Evolutionary conservation across 805 yeast species (phyloP).

Genomic region (Isabelozyma rhagii): DNA sequence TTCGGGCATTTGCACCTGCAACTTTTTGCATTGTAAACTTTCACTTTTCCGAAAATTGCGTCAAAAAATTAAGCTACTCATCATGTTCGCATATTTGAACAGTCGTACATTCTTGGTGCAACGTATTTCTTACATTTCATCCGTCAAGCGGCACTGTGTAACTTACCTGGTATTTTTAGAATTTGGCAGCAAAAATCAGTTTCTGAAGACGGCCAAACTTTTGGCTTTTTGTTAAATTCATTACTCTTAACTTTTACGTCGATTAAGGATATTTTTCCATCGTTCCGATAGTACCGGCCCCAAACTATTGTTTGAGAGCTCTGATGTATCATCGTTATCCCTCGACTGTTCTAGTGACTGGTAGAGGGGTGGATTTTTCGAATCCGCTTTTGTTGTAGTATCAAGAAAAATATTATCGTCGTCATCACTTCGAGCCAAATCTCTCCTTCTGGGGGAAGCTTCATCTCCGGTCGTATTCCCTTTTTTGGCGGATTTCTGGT

Average conservation of each 20-base stretch:
- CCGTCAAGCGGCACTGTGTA: too few species aligned
- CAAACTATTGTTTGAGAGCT: slow-evolving; percentile 19
- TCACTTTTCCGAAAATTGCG: too few species aligned
- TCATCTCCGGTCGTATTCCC: too few species aligned
- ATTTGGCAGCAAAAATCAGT: too few species aligned
- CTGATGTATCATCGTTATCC: neutral
- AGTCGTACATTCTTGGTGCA: too few species aligned
- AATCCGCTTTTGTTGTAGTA: slow-evolving; percentile 8
- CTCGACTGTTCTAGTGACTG: slow-evolving; percentile 19
- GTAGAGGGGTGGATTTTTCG: slow-evolving; percentile 23
- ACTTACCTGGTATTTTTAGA: too few species aligned
- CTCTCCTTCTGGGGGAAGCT: neutral
- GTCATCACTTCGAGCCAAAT: slow-evolving; percentile 11
- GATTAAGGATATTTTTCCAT: slow-evolving; percentile 16
- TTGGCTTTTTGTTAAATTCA: neutral
- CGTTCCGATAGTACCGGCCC: slow-evolving; percentile 19
- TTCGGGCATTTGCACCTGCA: too few species aligned
- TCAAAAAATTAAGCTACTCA: too few species aligned
- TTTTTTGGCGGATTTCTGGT: neutral
- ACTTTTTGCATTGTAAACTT: too few species aligned
- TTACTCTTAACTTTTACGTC: neutral
- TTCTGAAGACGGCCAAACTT: too few species aligned
- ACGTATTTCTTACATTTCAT: too few species aligned
- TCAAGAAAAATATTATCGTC: slow-evolving; percentile 35
- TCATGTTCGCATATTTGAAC: too few species aligned